phyloP scores from a whole-genome alignment of 1,284 basidiomycete genomes.

The Sanghuangporus sanghuang region DNA sequence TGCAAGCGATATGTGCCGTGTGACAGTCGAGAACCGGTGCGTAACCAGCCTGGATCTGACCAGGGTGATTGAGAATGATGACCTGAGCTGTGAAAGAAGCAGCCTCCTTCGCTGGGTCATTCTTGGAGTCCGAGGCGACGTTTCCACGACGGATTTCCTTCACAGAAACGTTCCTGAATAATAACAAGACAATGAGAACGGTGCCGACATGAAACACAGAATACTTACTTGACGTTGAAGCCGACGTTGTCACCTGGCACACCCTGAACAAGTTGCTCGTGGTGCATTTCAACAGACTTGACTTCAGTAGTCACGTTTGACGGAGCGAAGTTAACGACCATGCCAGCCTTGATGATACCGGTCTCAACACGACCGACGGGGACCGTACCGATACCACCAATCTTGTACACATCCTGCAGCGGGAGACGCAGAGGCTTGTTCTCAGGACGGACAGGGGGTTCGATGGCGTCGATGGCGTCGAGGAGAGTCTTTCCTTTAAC shows the following conservation, averaged over 20 bases:
- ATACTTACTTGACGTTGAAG: slow-evolving; percentile 88
- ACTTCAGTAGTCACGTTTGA: slow-evolving; percentile 99
- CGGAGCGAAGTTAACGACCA: slow-evolving; percentile 98
- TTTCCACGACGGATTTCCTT: slow-evolving; percentile 99
- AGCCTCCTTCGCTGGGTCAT: slow-evolving; percentile 99
- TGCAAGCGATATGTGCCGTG: slow-evolving; percentile 99
- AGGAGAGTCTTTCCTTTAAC: slow-evolving; percentile 99
- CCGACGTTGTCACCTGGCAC: slow-evolving; percentile 98
- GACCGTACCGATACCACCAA: slow-evolving; percentile 99
- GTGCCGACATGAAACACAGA: slow-evolving; percentile 1
- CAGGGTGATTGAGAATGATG: slow-evolving; percentile 99
- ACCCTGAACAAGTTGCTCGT: slow-evolving; percentile 97
- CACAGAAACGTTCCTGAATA: slow-evolving; percentile 95
- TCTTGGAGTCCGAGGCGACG: slow-evolving; percentile 99
- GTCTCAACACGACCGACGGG: slow-evolving; percentile 99
- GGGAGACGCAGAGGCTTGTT: slow-evolving; percentile 99
- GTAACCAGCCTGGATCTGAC: slow-evolving; percentile 98
- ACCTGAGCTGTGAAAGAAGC: slow-evolving; percentile 99
- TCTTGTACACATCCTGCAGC: slow-evolving; percentile 99
- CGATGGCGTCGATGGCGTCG: slow-evolving; percentile 99
- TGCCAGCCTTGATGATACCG: slow-evolving; percentile 99
- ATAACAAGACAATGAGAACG: slow-evolving; percentile 20
- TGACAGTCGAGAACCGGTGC: slow-evolving; percentile 99
- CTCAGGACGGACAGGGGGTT: slow-evolving; percentile 93
- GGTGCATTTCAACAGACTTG: slow-evolving; percentile 99